Conservation (phyloP, 1,139 yeast species). For the Magnusiomyces fungicola region DNA sequence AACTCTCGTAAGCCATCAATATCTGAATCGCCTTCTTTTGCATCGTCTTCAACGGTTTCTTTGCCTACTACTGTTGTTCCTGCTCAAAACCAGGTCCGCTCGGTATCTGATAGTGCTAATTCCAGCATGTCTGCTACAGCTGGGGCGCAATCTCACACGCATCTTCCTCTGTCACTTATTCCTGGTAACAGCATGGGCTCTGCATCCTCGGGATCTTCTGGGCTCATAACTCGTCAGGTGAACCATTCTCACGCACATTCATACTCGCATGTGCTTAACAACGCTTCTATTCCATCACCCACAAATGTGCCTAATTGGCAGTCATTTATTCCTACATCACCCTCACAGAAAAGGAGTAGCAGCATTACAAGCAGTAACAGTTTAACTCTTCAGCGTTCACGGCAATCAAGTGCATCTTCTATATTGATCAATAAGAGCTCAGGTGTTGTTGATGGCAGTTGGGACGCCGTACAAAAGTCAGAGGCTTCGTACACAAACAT, state of each 20-base stretch:
- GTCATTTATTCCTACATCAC: slow-evolving; percentile 7
- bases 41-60: too few species aligned
- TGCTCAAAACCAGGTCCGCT: too few species aligned
- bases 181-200: too few species aligned
- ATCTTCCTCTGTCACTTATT: too few species aligned
- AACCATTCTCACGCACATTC: not conserved
- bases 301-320: slow-evolving; percentile 12
- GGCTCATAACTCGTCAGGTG: not conserved
- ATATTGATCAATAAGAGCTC: not conserved
- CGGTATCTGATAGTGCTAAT: too few species aligned
- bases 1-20: too few species aligned
- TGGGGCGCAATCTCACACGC: too few species aligned
- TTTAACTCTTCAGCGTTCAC: not conserved
- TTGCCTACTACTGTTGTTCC: too few species aligned
- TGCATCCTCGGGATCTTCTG: too few species aligned
- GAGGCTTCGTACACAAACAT: not conserved
- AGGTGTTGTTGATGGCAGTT: not conserved
- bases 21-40: too few species aligned
- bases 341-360: not conserved
- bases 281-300: not conserved
- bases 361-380: not conserved
- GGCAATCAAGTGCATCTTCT: not conserved
- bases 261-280: not conserved
- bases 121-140: too few species aligned
- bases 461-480: not conserved